phyloP scores from a whole-genome alignment of 345 rosid species.

The Salix purpurea region DNA sequence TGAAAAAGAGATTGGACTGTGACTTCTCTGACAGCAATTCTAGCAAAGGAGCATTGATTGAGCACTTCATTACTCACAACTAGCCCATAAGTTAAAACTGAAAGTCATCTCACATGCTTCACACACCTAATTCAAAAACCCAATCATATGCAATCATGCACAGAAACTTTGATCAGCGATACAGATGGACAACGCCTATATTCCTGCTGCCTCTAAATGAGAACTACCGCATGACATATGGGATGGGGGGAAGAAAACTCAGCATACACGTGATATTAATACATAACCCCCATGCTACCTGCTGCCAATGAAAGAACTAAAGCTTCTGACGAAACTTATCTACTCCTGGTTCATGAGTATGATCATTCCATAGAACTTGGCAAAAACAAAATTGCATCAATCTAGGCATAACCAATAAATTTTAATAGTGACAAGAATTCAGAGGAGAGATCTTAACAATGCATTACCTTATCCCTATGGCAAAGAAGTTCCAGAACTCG shows the following conservation, averaged over 20 bases:
- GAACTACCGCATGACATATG: not conserved
- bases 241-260: too few species aligned
- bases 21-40: not conserved
- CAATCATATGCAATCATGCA: not conserved
- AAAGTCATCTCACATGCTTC: not conserved
- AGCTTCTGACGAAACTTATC: not conserved
- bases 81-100: not conserved
- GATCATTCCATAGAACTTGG: not conserved
- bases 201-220: not conserved
- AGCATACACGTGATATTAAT: not conserved
- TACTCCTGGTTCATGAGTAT: not conserved
- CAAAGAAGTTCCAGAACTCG: slow-evolving; percentile 89
- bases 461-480: slow-evolving; percentile 70
- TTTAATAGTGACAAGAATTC: not conserved
- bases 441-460: not conserved
- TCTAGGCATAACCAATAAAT: not conserved
- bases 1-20: not conserved
- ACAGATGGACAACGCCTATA: not conserved
- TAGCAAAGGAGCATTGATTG: not conserved
- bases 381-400: not conserved
- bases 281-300: not conserved
- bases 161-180: not conserved
- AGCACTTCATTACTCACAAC: not conserved
- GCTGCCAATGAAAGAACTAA: not conserved
- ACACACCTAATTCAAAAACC: not conserved